Base-by-base conservation (phyloP, 495 filamentous ascomycete species). In the Aspergillus nidulans region DNA sequence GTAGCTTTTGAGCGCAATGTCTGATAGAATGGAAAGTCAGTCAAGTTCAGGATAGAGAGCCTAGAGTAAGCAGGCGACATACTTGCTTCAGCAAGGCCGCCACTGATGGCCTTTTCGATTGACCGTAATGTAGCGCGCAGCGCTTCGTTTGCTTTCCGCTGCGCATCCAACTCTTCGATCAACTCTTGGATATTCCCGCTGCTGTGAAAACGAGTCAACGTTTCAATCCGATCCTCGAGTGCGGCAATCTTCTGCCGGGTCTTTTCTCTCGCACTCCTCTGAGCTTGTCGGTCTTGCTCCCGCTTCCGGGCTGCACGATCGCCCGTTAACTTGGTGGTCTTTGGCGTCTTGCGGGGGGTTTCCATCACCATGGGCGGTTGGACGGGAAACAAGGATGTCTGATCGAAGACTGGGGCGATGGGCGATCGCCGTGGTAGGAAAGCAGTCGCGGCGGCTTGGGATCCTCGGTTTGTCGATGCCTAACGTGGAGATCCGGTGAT, bases 231-330 rank as follows among this genome's bases (percentile, higher is more conserved):
- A 3, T 52, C 49, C 16, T 59, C 50, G 6, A 59, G 45, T 15
- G 53, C 50, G 1, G 56, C 50, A 30, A 59, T 59, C 8, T 50
- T 41, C 18, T 48, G 49, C 39, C 53, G 54, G 1, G 50, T 59
- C 45, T 59, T 59, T 28, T 59, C 56, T 4, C 56, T 51, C 18
- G 56, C 56, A 39, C 56, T 59, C 24, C 56, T 42, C 28, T 59
- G 56, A 19, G 56, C 56, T 45, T 59, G 50, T 23, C 56, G 50
- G 34, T 59, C 56, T 21, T 59, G 56, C 32, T 59, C 56, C 21
- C 56, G 50, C 45, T 59, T 59, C 25, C 56, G 32, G 26, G 56
- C 56, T 15, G 49, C 55, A 10, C 55, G 55, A 53, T 58, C 55
- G 15, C 45, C 44, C 36, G 50, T 54, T n/a, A 52, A 34, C 34